A percentile compares a stretch with the other conserved stretches of the same genome.
phyloP scores from a whole-genome alignment of 257 asterid genomes.

The Capsicum rhomboideum region DNA sequence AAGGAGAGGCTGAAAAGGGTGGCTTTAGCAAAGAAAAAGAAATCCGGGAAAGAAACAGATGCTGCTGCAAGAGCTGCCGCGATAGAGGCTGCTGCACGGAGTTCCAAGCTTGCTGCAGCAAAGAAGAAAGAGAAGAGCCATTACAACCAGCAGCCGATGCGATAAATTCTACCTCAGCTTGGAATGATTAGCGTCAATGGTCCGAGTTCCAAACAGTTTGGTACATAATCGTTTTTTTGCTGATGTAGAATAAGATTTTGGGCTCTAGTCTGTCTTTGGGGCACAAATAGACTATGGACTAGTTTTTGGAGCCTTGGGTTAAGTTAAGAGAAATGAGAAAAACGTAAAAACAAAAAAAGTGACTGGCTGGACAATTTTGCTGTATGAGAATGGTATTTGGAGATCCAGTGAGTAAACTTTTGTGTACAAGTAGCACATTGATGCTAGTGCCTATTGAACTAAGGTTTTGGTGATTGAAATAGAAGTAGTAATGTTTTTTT shows the following conservation, averaged over 20 bases:
- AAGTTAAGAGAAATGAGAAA: background rate
- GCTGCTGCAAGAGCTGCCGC: constrained; percentile 83
- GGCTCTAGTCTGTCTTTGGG: background rate
- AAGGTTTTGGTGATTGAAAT: background rate
- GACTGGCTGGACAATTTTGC: background rate
- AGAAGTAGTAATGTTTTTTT: background rate
- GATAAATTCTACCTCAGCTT: constrained; percentile 27
- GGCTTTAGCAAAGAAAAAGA: constrained; percentile 75
- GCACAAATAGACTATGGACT: background rate
- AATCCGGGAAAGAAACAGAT: constrained; percentile 73
- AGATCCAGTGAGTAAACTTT: background rate
- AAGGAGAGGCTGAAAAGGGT: constrained; percentile 76
- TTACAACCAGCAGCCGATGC: constrained; percentile 83
- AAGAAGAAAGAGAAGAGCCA: constrained; percentile 96
- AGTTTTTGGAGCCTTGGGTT: background rate
- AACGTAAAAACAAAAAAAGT: background rate
- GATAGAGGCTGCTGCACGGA: constrained; percentile 89
- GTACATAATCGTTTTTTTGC: background rate
- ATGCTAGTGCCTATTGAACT: background rate
- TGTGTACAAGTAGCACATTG: background rate
- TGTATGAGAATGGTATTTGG: background rate
- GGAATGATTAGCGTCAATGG: background rate
- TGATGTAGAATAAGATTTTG: background rate
- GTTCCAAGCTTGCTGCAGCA: constrained; percentile 78
- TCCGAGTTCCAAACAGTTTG: constrained; percentile 3